Evolutionary conservation across 179 eudicot genomes (phyloP), one percentile per base, ranked within the genome.

Genomic region (Silene vulgaris): DNA sequence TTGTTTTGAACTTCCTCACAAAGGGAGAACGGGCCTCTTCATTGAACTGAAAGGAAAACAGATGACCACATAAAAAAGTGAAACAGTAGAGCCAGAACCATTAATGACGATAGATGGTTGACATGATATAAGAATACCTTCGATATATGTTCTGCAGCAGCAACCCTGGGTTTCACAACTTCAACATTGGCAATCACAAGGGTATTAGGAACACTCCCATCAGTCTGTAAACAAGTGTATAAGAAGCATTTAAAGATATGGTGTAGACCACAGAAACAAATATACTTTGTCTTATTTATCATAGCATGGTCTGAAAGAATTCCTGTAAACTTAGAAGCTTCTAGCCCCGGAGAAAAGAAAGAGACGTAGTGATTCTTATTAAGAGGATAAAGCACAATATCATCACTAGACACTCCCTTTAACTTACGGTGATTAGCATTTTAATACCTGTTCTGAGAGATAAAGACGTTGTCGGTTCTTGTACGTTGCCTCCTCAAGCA

Each of bases 91-190:
- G 62, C 50, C 17, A 69, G n/a, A 68, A 30, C 20, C n/a, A 54
- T 19, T 69, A 65, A 28, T 30, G 32, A n/a, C 19, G 45, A 56
- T 19, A 52, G 5, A 17, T 17, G 32, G 45, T 40, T 19, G n/a
- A 65, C 52, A 76, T 43, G 20, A 19, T 76, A 26, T 37, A 32
- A 21, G 19, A 16, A 72, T 45, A 92, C 99, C 92, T 92, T 90
- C 19, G 99, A 85, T 80, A 95, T 95, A 82, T 95, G 99, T 77
- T 95, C 97, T 1, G 97, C 99, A 50, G 99, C 99, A 72, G 99
- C 99, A 84, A 95, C 92, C 77, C 99, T 87, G 26, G 99, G 89
- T 82, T 92, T 95, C 26, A 95, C 97, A 77, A 95, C 86, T 81
- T 95, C 99, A 77, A 91, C 91, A 77, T 89, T 92, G 66, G 99